phyloP scores from a whole-genome alignment of 2,329 filamentous ascomycete genomes.

The Furcasterigmium furcatum region DNA sequence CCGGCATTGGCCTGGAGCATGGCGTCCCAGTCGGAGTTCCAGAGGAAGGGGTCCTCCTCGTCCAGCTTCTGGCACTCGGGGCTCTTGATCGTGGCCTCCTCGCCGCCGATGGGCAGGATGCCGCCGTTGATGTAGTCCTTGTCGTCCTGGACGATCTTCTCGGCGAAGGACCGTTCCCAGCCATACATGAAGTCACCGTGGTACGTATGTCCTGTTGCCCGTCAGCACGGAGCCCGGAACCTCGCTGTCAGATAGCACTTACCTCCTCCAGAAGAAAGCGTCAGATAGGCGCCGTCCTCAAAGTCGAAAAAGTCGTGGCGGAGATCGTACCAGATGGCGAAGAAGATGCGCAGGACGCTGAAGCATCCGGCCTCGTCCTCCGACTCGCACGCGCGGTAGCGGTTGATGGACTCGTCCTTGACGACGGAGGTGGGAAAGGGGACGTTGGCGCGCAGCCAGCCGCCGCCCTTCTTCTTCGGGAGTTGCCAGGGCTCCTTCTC shows the following conservation, averaged over 20 bases:
- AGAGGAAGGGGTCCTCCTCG: background rate
- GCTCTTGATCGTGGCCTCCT: background rate
- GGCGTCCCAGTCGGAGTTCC: background rate
- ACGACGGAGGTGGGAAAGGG: conserved; percentile 2
- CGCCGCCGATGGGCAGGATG: conserved; percentile 1
- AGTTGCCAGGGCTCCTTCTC: conserved; percentile 3
- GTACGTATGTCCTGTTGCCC: background rate
- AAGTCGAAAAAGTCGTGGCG: conserved; percentile 2
- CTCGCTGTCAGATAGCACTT: background rate
- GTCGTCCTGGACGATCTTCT: conserved; percentile 1
- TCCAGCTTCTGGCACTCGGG: background rate
- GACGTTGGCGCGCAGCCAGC: conserved; percentile 3
- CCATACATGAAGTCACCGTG: conserved; percentile 4
- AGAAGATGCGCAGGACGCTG: conserved; percentile 1
- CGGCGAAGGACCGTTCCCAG: conserved; percentile 1
- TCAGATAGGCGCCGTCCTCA: conserved; percentile 2
- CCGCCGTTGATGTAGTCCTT: conserved; percentile 1
- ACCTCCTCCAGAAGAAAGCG: conserved; percentile 1
- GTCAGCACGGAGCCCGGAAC: background rate
- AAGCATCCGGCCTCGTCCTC: conserved; percentile 1
- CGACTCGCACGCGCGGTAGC: background rate
- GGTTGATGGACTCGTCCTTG: conserved; percentile 1
- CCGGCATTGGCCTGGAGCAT: conserved; percentile 1
- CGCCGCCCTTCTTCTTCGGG: background rate
- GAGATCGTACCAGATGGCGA: conserved; percentile 4